These are phyloP conservation scores for Yamadazyma trypodendri DNA, from an alignment of 1,139 yeast species.

Conservation along the genomic window DNA sequence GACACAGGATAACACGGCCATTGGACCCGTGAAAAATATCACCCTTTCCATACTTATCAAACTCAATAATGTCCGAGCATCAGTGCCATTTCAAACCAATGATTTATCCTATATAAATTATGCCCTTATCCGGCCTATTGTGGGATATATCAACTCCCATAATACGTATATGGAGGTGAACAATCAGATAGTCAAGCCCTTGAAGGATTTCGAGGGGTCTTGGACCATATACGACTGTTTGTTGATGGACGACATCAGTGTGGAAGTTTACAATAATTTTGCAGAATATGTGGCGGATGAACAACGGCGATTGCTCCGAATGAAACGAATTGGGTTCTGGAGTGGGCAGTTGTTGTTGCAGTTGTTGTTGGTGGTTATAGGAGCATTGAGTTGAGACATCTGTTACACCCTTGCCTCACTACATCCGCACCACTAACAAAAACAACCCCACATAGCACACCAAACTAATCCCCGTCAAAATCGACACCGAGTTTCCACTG, in stretches of 20 bases:
- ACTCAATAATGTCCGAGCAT: conserved; percentile 82
- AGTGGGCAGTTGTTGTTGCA: conserved; percentile 82
- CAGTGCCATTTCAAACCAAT: conserved; percentile 80
- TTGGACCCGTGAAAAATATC: conserved; percentile 30
- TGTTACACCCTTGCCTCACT: too few species aligned
- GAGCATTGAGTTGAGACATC: conserved; percentile 33
- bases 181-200: conserved; percentile 77
- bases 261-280: conserved; percentile 88
- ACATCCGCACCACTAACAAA: conserved; percentile 40
- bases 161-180: conserved; percentile 86
- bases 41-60: conserved; percentile 68
- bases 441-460: conserved; percentile 46
- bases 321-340: conserved; percentile 92
- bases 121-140: conserved; percentile 91
- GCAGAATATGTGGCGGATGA: conserved; percentile 88
- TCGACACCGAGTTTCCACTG: conserved; percentile 49
- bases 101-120: conserved; percentile 86
- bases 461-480: conserved; percentile 43
- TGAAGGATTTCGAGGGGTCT: conserved; percentile 86
- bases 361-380: conserved; percentile 75
- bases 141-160: conserved; percentile 88
- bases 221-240: conserved; percentile 95
- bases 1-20: conserved; percentile 17
- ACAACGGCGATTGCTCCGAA: conserved; percentile 65
- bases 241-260: conserved; percentile 87